Base-by-base conservation (phyloP, 352 stramenopile genomes). In the Pythium chondricola region DNA sequence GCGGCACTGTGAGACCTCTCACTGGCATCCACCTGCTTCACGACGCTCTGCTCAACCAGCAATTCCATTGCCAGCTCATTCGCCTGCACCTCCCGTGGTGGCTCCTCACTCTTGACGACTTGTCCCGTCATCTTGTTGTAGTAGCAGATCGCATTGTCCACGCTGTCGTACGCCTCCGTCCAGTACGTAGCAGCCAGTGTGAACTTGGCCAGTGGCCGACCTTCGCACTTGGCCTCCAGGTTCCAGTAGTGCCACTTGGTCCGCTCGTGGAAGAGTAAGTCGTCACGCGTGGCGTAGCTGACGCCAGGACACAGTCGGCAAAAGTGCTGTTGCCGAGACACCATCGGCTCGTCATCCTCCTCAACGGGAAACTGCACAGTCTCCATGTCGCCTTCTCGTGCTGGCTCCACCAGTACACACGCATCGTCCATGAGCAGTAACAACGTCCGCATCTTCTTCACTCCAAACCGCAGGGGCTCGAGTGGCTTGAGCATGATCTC, bases 221-320 rank as follows among this genome's bases (percentile, higher is more conserved):
- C 67, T 41, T 71, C 50, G 8, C 38, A 43, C 17, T 85, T 74
- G 6, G 71, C 63, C 31, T 55, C 7, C 9, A 74, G 17, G 43
- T 92, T 92, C 75, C 73, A 87, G n/a, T 50, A 66, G 42, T 92
- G 80, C 80, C 80, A 92, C 50, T 86, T 84, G n/a, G 77, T 88
- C 29, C 63, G 59, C 47, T 88, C 74, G 48, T 91, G 80, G 8
- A 67, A 71, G 24, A 51, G 45, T 5, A 92, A 59, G 40, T 92
- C 80, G 14, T 50, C 37, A 2, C 55, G 49, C n/a, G 74, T 82
- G n/a, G 58, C 65, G 56, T 79, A 92, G 41, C 67, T 89, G 36
- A 85, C 59, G 26, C 77, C 77, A 1, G 77, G 74, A 43, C 75
- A 92, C 13, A 75, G 29, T 1, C 75, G 75, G 43, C 80, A 91